Evolutionary conservation across 768 basidiomycete genomes (phyloP).

Genomic region (Boletus subparvulus): DNA sequence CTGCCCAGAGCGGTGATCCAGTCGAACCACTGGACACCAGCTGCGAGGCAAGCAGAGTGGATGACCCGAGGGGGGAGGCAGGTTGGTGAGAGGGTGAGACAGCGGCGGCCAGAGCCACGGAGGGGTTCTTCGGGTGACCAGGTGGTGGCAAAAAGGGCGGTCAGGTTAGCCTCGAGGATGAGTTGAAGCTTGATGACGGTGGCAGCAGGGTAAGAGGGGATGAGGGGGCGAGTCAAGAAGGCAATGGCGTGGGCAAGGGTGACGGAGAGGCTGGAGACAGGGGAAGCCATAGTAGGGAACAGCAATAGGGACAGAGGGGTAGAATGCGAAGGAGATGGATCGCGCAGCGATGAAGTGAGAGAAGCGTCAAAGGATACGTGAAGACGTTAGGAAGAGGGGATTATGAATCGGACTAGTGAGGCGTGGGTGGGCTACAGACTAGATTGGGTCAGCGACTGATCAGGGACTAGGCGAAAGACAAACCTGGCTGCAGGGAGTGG

Average conservation of each 20-base stretch:
- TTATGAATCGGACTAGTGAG: constrained; percentile 27
- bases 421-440: constrained; percentile 28
- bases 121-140: constrained; percentile 67
- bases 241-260: constrained; percentile 73
- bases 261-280: constrained; percentile 54
- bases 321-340: constrained; percentile 27
- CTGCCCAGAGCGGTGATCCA: constrained; percentile 73
- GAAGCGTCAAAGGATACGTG: constrained; percentile 26
- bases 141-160: constrained; percentile 61
- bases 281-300: constrained; percentile 27
- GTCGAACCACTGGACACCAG: constrained; percentile 76
- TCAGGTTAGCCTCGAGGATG: constrained; percentile 71
- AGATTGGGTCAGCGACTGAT: constrained; percentile 8
- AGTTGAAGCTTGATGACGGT: constrained; percentile 69
- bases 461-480: background rate
- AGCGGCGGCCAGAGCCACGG: constrained; percentile 69
- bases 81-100: constrained; percentile 67
- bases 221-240: constrained; percentile 69
- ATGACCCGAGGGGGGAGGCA: constrained; percentile 70
- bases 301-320: constrained; percentile 6
- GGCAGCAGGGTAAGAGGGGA: constrained; percentile 53
- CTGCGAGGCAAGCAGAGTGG: constrained; percentile 66
- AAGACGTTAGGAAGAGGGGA: constrained; percentile 21
- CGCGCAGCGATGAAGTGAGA: constrained; percentile 34
- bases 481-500: constrained; percentile 31